These are phyloP conservation scores for Triangularia setosa DNA, from an alignment of 2,329 filamentous ascomycete species.

Conservation along the genomic window DNA sequence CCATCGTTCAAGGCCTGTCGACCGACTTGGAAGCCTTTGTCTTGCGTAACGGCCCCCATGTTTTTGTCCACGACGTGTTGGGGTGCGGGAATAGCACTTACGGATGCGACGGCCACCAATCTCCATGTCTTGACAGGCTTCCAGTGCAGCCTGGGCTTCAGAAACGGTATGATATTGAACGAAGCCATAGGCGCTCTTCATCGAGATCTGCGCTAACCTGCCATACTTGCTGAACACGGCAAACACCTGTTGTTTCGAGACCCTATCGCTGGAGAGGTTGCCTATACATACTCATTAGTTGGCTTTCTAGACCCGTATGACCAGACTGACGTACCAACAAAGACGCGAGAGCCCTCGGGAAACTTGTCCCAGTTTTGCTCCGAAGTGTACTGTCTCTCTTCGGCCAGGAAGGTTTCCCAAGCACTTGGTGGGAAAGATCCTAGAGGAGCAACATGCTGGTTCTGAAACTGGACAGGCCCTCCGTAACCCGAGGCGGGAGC, in stretches of 20 bases:
- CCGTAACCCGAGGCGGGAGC: slow-evolving; percentile 17
- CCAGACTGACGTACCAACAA: slow-evolving; percentile 61
- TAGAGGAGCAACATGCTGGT: too few species aligned
- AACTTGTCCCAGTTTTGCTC: slow-evolving; percentile 81
- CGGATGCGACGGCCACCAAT: slow-evolving; percentile 90
- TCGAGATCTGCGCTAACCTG: slow-evolving; percentile 85
- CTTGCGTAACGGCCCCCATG: too few species aligned
- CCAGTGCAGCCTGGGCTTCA: slow-evolving; percentile 71
- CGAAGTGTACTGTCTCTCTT: slow-evolving; percentile 71
- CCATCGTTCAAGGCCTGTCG: too few species aligned
- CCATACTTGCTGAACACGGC: slow-evolving; percentile 84
- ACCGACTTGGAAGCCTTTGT: too few species aligned
- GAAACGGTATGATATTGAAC: slow-evolving; percentile 81
- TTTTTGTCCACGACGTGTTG: not conserved
- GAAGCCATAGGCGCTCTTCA: slow-evolving; percentile 96
- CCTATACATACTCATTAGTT: slow-evolving; percentile 55
- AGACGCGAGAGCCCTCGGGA: slow-evolving; percentile 70
- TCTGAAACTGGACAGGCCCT: too few species aligned
- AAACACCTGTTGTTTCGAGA: slow-evolving; percentile 91
- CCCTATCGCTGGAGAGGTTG: slow-evolving; percentile 87
- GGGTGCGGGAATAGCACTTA: slow-evolving; percentile 46
- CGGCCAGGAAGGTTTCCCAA: slow-evolving; percentile 68
- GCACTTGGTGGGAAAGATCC: slow-evolving; percentile 44
- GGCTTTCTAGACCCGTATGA: slow-evolving; percentile 13
- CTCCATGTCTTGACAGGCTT: slow-evolving; percentile 72